phyloP scores from a whole-genome alignment of 108 stramenopile genomes.

The Skeletonema marinoi region DNA sequence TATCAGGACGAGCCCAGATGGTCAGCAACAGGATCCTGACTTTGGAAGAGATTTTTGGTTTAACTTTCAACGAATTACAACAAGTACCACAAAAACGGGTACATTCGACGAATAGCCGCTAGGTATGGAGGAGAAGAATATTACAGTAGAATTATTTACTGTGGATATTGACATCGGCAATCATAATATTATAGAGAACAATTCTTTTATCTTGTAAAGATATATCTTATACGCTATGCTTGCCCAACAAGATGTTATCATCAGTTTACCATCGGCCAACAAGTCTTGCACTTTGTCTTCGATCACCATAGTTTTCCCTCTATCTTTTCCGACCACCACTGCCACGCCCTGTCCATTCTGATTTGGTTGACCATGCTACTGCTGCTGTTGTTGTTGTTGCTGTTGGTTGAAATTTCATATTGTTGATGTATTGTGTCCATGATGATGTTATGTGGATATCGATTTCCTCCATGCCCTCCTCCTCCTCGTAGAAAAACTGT shows the following conservation, averaged over 20 bases:
- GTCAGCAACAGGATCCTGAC: no score
- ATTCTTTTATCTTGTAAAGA: no score
- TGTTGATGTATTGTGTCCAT: not conserved
- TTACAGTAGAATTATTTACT: not conserved
- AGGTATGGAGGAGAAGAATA: not conserved
- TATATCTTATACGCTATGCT: not conserved
- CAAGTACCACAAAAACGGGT: no score
- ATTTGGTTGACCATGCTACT: not conserved
- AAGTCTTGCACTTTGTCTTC: not conserved
- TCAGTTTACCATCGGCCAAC: not conserved
- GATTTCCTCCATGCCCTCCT: not conserved
- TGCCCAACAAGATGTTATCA: not conserved
- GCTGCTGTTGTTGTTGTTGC: not conserved
- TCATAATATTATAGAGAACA: not conserved
- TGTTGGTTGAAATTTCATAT: not conserved
- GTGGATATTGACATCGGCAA: not conserved
- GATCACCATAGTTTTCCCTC: not conserved
- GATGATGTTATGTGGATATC: not conserved
- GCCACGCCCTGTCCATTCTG: not conserved
- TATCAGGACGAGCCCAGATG: not conserved
- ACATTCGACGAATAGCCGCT: not conserved
- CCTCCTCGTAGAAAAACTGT: conserved; percentile 1
- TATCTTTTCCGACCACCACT: not conserved
- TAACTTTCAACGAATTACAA: no score
- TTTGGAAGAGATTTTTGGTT: no score